These are phyloP conservation scores for Vanilla planifolia DNA, from an alignment of 106 monocot species.

Conservation along the genomic window DNA sequence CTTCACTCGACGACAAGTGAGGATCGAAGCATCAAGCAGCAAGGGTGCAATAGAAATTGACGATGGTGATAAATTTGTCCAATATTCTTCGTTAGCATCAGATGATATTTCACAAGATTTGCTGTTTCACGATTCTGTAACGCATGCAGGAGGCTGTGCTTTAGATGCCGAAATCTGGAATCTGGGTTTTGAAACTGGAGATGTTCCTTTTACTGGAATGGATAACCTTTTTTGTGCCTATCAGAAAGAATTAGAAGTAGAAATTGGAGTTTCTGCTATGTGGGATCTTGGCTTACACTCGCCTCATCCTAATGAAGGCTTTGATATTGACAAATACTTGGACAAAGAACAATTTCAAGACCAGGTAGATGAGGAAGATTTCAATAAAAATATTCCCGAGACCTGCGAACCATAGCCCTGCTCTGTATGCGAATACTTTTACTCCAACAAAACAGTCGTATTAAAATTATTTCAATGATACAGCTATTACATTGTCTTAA, in stretches of 20 bases:
- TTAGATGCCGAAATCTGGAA: slow-evolving; percentile 7
- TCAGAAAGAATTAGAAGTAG: slow-evolving; percentile 14
- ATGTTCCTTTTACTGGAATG: slow-evolving; percentile 7
- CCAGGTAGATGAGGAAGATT: too few relatives aligned
- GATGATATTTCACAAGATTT: slow-evolving; percentile 1
- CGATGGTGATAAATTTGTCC: background rate
- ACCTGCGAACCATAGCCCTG: too few relatives aligned
- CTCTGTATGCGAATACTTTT: too few relatives aligned
- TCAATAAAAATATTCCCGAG: too few relatives aligned
- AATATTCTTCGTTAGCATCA: background rate
- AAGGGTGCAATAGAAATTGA: background rate
- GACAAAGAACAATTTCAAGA: too few relatives aligned
- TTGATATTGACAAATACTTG: slow-evolving; percentile 22
- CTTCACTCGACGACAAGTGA: background rate
- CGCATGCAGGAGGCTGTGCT: slow-evolving; percentile 6
- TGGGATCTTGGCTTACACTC: slow-evolving; percentile 27
- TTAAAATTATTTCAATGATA: too few relatives aligned
- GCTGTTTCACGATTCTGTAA: background rate
- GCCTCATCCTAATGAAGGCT: slow-evolving; percentile 12
- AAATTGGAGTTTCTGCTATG: slow-evolving; percentile 6
- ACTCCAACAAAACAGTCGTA: too few relatives aligned
- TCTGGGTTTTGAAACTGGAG: slow-evolving; percentile 13
- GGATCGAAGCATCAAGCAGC: background rate
- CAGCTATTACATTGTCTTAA: too few relatives aligned
- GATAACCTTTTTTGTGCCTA: slow-evolving; percentile 8